These are phyloP conservation scores for Zygotorulaspora mrakii DNA, from an alignment of 1,139 yeast species.

Conservation along the genomic window DNA sequence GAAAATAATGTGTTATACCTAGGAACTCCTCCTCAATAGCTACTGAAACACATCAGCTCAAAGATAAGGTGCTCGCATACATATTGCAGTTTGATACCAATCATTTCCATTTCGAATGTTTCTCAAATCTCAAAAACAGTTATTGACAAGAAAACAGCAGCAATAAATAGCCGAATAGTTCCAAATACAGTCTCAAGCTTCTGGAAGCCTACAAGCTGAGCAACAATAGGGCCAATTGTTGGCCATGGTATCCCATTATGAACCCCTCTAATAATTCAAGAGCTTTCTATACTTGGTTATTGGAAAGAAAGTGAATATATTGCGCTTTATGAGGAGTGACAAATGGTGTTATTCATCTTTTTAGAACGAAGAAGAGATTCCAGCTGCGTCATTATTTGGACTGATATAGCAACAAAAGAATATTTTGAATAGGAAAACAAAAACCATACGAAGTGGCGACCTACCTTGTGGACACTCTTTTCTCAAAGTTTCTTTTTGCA, in stretches of 20 bases:
- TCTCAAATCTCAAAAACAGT: slow-evolving; percentile 39
- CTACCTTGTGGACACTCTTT: too few species aligned
- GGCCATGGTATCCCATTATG: slow-evolving; percentile 48
- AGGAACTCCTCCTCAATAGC: slow-evolving; percentile 37
- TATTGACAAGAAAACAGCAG: slow-evolving; percentile 47
- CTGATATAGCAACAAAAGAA: too few species aligned
- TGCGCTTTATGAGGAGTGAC: too few species aligned
- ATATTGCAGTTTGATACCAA: slow-evolving; percentile 48
- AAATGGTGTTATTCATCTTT: too few species aligned
- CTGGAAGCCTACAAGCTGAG: slow-evolving; percentile 46
- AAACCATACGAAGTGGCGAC: too few species aligned
- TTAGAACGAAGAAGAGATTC: too few species aligned
- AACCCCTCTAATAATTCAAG: slow-evolving; percentile 48
- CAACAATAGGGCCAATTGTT: slow-evolving; percentile 37
- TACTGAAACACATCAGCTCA: slow-evolving; percentile 32
- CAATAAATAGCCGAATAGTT: slow-evolving; percentile 47
- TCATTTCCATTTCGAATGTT: slow-evolving; percentile 31
- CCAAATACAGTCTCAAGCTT: slow-evolving; percentile 49
- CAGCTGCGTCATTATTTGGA: too few species aligned
- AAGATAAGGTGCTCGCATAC: slow-evolving; percentile 45
- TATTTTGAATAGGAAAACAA: too few species aligned
- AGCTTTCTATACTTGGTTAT: too few species aligned
- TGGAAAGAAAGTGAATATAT: too few species aligned
- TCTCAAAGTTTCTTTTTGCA: too few species aligned
- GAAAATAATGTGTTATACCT: too few species aligned